These are phyloP conservation scores for Daedaleopsis sinensis DNA, from an alignment of 768 basidiomycete species.

Conservation along the genomic window DNA sequence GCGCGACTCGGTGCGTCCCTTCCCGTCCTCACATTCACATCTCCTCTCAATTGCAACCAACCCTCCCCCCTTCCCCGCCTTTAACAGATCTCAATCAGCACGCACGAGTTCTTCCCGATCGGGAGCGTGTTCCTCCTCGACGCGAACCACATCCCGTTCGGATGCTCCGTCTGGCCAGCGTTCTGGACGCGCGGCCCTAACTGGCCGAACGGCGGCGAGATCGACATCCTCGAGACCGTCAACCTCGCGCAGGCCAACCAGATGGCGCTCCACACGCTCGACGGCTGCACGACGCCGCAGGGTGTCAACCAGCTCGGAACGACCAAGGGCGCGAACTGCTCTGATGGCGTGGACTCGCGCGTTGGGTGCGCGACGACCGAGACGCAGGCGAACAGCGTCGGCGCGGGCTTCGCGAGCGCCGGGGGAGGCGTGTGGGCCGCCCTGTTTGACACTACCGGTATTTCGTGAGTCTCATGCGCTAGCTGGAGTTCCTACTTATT, in stretches of 20 bases:
- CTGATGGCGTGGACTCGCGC: conserved; percentile 27
- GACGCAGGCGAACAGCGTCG: conserved; percentile 41
- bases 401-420: conserved; percentile 41
- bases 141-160: conserved; percentile 52
- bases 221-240: conserved; percentile 51
- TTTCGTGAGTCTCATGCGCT: conserved; percentile 37
- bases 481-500: neutral
- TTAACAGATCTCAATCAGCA: conserved; percentile 32
- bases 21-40: neutral
- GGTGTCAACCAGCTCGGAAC: conserved; percentile 37
- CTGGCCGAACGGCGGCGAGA: conserved; percentile 39
- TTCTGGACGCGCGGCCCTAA: conserved; percentile 41
- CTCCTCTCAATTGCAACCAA: neutral
- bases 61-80: neutral
- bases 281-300: conserved; percentile 38
- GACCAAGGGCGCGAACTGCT: conserved; percentile 33
- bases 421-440: conserved; percentile 69
- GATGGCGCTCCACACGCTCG: conserved; percentile 54
- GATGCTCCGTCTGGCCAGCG: conserved; percentile 49
- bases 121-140: conserved; percentile 54
- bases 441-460: conserved; percentile 62
- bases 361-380: conserved; percentile 26
- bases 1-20: conserved; percentile 55
- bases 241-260: conserved; percentile 54
- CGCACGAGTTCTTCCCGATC: conserved; percentile 41